Percentiles rank a stretch among this genome's conserved stretches.
phyloP scores from a whole-genome alignment of 2,329 filamentous ascomycete species.

The Orbilia ellipsospora region DNA sequence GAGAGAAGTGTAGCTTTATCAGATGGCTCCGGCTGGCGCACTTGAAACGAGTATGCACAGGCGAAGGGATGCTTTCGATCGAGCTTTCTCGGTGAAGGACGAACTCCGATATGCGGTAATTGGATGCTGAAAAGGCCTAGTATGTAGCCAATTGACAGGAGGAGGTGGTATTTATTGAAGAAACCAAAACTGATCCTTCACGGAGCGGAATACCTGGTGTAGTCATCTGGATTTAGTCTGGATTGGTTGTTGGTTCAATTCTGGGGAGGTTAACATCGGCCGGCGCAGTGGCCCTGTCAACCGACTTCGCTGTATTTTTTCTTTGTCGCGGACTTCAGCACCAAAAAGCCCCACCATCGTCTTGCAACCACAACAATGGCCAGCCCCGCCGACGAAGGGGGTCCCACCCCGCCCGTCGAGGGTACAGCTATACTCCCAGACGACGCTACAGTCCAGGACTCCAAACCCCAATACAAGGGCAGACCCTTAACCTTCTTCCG shows the following conservation, averaged over 20 bases:
- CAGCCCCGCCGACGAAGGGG: constrained; percentile 6
- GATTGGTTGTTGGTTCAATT: too few relatives aligned
- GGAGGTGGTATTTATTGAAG: too few relatives aligned
- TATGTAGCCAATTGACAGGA: too few relatives aligned
- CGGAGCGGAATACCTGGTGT: constrained; percentile 2
- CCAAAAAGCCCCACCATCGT: constrained; percentile 5
- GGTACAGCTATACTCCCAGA: constrained; percentile 36
- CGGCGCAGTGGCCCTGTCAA: constrained; percentile 4
- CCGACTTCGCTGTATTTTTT: constrained; percentile 28
- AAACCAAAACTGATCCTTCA: constrained; percentile 28
- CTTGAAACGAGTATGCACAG: constrained; percentile 6
- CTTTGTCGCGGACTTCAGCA: neutral
- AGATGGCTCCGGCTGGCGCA: constrained; percentile 1
- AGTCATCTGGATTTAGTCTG: neutral
- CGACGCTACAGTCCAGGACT: constrained; percentile 29
- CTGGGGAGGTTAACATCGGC: constrained; percentile 13
- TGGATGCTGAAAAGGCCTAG: neutral
- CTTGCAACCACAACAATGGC: constrained; percentile 19
- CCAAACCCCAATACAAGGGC: constrained; percentile 45
- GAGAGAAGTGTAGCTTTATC: neutral
- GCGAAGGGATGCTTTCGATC: neutral
- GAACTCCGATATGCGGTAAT: neutral
- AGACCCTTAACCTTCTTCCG: constrained; percentile 49
- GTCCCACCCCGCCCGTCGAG: constrained; percentile 1
- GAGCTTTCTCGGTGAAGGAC: too few relatives aligned